Evolutionary conservation across 2,329 filamentous ascomycete genomes (phyloP).

Genomic region (Chaetomiaceae sp.): DNA sequence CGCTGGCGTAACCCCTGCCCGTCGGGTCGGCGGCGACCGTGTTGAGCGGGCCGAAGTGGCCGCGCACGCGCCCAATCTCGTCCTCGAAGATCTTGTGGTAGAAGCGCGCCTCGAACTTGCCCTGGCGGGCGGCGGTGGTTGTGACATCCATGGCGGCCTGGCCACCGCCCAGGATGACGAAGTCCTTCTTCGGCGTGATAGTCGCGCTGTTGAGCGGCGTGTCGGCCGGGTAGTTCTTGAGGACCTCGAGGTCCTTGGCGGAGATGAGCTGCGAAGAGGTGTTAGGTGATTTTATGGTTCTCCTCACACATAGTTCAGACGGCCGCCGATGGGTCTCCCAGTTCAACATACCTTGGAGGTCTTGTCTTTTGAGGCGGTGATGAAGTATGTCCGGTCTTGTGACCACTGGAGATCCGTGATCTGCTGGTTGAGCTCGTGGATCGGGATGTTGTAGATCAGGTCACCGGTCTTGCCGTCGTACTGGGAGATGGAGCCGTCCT

Average conservation of each 20-base stretch:
- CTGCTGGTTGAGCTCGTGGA: slow-evolving; percentile 76
- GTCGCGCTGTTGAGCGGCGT: slow-evolving; percentile 94
- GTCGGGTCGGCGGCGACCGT: slow-evolving; percentile 91
- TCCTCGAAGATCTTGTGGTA: slow-evolving; percentile 99
- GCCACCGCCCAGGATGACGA: slow-evolving; percentile 94
- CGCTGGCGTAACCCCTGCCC: slow-evolving; percentile 88
- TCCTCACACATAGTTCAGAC: too few species aligned
- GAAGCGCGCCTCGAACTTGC: slow-evolving; percentile 98
- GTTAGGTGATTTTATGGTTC: not conserved
- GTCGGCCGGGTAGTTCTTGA: slow-evolving; percentile 90
- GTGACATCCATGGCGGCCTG: slow-evolving; percentile 99
- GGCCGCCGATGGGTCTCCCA: not conserved
- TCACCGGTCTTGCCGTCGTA: slow-evolving; percentile 93
- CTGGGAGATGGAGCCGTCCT: slow-evolving; percentile 86
- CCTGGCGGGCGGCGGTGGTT: slow-evolving; percentile 85
- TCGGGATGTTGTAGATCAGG: slow-evolving; percentile 70
- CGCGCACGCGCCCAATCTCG: slow-evolving; percentile 93
- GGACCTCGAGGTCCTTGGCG: slow-evolving; percentile 76
- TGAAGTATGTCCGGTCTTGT: slow-evolving; percentile 91
- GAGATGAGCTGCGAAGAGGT: slow-evolving; percentile 58
- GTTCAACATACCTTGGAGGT: slow-evolving; percentile 74
- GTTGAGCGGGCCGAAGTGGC: slow-evolving; percentile 83
- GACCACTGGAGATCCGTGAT: slow-evolving; percentile 97
- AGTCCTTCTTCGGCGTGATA: slow-evolving; percentile 94
- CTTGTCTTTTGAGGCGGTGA: slow-evolving; percentile 98